Conservation (phyloP, 2,329 filamentous ascomycete species). For the Fusarium xylarioides region DNA sequence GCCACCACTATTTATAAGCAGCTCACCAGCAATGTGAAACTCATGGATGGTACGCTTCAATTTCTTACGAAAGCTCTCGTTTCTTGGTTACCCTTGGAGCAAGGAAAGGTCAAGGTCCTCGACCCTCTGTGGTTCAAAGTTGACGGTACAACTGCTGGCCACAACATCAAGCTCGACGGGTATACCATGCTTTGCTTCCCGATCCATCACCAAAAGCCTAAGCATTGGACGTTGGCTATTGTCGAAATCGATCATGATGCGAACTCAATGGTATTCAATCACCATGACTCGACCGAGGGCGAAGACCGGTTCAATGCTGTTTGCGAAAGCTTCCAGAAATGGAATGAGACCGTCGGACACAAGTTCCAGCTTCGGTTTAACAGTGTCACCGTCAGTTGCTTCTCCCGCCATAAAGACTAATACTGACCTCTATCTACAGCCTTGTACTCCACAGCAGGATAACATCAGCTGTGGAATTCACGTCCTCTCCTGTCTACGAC, state of each 20-base stretch:
- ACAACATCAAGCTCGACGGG: background rate
- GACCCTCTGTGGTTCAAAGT: constrained; percentile 13
- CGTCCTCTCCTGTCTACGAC: background rate
- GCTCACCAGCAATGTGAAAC: background rate
- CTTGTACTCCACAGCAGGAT: background rate
- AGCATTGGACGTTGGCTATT: constrained; percentile 3
- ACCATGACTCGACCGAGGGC: background rate
- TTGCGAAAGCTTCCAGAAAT: background rate
- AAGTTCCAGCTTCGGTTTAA: background rate
- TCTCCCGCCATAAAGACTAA: background rate
- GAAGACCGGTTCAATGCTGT: background rate
- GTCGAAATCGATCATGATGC: background rate
- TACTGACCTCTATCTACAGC: background rate
- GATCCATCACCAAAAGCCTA: background rate
- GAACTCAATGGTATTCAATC: background rate
- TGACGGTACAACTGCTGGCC: background rate
- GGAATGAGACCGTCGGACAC: background rate
- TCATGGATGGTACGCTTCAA: background rate
- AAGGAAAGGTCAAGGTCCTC: background rate
- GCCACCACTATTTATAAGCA: background rate
- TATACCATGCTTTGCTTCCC: background rate
- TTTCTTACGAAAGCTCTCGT: background rate
- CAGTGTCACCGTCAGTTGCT: background rate
- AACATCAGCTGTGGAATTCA: background rate
- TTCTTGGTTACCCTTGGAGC: background rate